These are phyloP conservation scores for Arthrinium phaeospermum DNA, from an alignment of 2,329 filamentous ascomycete species.

Conservation along the genomic window DNA sequence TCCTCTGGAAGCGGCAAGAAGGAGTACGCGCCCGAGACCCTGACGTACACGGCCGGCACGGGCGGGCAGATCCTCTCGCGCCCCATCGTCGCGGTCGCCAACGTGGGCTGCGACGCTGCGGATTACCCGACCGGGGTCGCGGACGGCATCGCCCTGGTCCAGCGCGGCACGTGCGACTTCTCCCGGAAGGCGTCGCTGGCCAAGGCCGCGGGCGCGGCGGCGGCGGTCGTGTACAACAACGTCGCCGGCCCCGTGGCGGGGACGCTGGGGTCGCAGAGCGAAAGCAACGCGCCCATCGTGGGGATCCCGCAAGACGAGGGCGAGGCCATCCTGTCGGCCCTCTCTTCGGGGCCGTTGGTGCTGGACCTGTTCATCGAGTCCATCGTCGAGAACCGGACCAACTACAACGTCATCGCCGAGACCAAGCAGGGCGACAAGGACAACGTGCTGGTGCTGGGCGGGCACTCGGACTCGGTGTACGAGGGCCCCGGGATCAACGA, in stretches of 20 bases:
- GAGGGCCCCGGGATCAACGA: conserved; percentile 66
- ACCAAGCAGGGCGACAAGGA: conserved; percentile 53
- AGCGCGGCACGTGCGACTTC: conserved; percentile 62
- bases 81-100: conserved; percentile 53
- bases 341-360: conserved; percentile 24
- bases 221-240: conserved; percentile 68
- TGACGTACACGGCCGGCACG: conserved; percentile 19
- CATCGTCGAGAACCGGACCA: conserved; percentile 52
- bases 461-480: conserved; percentile 54
- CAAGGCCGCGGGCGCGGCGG: conserved; percentile 61
- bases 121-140: conserved; percentile 52
- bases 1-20: neutral
- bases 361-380: conserved; percentile 50
- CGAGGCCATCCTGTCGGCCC: conserved; percentile 37
- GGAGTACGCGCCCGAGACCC: conserved; percentile 34
- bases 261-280: conserved; percentile 58
- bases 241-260: conserved; percentile 54
- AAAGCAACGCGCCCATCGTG: conserved; percentile 55
- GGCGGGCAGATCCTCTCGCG: conserved; percentile 43
- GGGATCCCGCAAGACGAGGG: conserved; percentile 58
- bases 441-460: conserved; percentile 55
- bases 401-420: conserved; percentile 59
- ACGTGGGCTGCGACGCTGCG: conserved; percentile 55
- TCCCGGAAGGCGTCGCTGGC: conserved; percentile 62
- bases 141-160: conserved; percentile 67